phyloP scores from a whole-genome alignment of 352 stramenopile species.

The Globisporangium echinulatum region DNA sequence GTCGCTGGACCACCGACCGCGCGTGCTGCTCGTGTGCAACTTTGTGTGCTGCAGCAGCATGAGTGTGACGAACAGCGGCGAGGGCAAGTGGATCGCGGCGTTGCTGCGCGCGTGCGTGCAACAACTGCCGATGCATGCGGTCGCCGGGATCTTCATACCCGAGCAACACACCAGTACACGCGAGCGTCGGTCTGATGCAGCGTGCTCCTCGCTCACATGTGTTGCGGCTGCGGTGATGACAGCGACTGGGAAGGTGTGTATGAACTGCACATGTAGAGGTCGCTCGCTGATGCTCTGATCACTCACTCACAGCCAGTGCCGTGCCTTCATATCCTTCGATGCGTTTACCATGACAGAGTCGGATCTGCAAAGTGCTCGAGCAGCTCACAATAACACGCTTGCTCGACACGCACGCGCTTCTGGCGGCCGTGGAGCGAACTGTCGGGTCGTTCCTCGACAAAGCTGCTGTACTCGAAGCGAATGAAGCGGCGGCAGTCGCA shows the following conservation, averaged over 20 bases:
- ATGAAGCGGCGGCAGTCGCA: neutral
- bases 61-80: conserved; percentile 13
- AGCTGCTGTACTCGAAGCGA: neutral
- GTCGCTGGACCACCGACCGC: neutral
- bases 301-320: neutral
- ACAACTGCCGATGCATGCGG: conserved; percentile 2
- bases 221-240: conserved; percentile 1
- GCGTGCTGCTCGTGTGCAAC: conserved; percentile 27
- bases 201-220: neutral
- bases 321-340: neutral
- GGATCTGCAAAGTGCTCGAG: conserved; percentile 12
- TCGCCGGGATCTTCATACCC: conserved; percentile 7
- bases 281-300: neutral
- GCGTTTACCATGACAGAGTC: neutral
- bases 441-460: neutral
- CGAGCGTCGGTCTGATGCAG: neutral
- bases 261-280: too few relatives aligned
- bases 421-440: neutral
- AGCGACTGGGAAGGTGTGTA: conserved; percentile 11
- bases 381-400: neutral
- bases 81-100: conserved; percentile 13
- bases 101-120: conserved; percentile 13
- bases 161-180: neutral
- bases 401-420: neutral
- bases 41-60: conserved; percentile 21